phyloP scores from a whole-genome alignment of 2,329 filamentous ascomycete species.

The Didymella arachidicola region DNA sequence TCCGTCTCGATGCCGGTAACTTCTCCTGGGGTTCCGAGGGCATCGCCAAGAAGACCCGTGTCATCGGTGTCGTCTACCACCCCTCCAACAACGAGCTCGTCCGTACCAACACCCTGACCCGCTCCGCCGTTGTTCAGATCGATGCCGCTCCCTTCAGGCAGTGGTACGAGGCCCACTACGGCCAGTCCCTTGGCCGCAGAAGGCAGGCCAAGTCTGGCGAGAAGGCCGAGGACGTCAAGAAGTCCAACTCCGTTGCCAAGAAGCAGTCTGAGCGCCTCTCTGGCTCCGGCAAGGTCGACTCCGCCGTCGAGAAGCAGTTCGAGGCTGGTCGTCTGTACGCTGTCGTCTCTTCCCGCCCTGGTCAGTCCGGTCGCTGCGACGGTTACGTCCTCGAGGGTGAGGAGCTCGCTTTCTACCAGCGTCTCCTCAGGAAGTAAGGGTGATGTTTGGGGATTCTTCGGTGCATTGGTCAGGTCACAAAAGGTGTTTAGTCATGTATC shows the following conservation, averaged over 20 bases:
- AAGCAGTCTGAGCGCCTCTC: conserved; percentile 92
- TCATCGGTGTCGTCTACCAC: conserved; percentile 98
- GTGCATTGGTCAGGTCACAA: conserved; percentile 54
- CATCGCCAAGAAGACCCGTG: conserved; percentile 97
- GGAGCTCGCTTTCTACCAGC: conserved; percentile 99
- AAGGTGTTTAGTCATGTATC: conserved; percentile 52
- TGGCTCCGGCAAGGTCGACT: conserved; percentile 89
- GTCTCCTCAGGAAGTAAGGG: conserved; percentile 95
- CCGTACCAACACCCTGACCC: conserved; percentile 99
- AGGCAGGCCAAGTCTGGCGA: conserved; percentile 82
- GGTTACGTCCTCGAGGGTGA: conserved; percentile 99
- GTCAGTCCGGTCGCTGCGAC: conserved; percentile 95
- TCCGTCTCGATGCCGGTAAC: conserved; percentile 98
- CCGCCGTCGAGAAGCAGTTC: conserved; percentile 95
- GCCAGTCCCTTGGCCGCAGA: conserved; percentile 84
- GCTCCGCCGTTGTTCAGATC: conserved; percentile 97
- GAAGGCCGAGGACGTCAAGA: conserved; percentile 86
- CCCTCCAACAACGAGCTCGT: conserved; percentile 99
- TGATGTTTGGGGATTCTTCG: conserved; percentile 49
- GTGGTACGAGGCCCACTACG: conserved; percentile 99
- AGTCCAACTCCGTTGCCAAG: conserved; percentile 93
- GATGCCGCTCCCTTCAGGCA: conserved; percentile 99
- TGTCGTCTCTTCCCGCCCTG: conserved; percentile 89
- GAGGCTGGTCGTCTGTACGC: conserved; percentile 98
- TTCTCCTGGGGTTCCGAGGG: conserved; percentile 99